Evolutionary conservation across 148 eudicot species (phyloP).

Genomic region (Bassia scoparia): DNA sequence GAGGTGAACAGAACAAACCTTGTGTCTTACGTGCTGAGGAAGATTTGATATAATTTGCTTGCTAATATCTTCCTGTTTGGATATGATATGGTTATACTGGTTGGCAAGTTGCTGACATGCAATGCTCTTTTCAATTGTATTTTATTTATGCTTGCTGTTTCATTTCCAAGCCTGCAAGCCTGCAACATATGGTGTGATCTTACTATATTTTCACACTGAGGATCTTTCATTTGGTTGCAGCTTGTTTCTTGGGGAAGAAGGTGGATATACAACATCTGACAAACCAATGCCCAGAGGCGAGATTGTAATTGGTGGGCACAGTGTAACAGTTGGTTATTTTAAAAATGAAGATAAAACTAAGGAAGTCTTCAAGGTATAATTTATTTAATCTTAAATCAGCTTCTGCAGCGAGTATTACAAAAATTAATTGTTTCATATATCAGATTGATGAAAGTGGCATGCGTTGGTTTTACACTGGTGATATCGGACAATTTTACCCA

Average conservation of each 20-base stretch:
- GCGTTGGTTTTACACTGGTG: constrained; percentile 97
- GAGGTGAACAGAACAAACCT: too few species aligned
- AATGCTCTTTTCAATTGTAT: too few species aligned
- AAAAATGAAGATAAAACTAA: constrained; percentile 71
- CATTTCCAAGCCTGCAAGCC: too few species aligned
- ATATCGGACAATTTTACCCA: constrained; percentile 82
- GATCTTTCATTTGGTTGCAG: constrained; percentile 41
- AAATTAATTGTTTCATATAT: constrained; percentile 11
- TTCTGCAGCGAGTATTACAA: background rate
- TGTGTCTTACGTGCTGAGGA: too few species aligned
- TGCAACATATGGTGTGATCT: background rate
- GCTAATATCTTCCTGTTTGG: too few species aligned
- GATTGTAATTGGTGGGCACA: constrained; percentile 81
- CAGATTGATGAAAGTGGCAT: constrained; percentile 86
- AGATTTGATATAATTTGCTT: too few species aligned
- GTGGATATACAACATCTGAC: constrained; percentile 74
- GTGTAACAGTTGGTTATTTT: constrained; percentile 83
- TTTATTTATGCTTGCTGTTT: too few species aligned
- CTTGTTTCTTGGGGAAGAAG: constrained; percentile 98
- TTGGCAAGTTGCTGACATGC: too few species aligned
- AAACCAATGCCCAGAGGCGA: constrained; percentile 97
- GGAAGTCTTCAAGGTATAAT: constrained; percentile 74
- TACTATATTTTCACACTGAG: background rate
- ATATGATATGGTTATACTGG: too few species aligned
- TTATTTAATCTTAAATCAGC: background rate